Evolutionary conservation across 2,329 filamentous ascomycete species (phyloP).

Genomic region (Ambrosiella beaveri): DNA sequence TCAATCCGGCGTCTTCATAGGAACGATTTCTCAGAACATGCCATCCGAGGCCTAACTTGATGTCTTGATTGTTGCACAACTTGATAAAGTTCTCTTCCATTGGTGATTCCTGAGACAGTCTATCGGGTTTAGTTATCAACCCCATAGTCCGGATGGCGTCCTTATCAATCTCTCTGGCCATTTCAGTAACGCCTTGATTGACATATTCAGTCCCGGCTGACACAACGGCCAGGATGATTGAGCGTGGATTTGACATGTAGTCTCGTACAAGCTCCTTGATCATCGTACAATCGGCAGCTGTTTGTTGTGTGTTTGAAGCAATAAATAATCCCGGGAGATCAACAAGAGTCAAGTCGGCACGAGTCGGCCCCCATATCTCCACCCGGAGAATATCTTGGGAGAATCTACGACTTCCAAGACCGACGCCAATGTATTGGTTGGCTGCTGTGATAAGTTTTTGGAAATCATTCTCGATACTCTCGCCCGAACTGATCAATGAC

Average conservation of each 20-base stretch:
- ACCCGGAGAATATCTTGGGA: slow-evolving; percentile 16
- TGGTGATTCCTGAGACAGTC: slow-evolving; percentile 15
- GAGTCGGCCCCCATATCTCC: slow-evolving; percentile 15
- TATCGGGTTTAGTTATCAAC: slow-evolving; percentile 27
- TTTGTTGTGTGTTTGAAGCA: slow-evolving; percentile 20
- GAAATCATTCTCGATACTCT: slow-evolving; percentile 13
- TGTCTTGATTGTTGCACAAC: slow-evolving; percentile 21
- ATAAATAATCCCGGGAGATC: slow-evolving; percentile 29
- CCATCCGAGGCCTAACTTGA: slow-evolving; percentile 25
- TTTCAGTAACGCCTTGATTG: slow-evolving; percentile 22
- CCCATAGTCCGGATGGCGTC: slow-evolving; percentile 22
- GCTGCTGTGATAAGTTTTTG: slow-evolving; percentile 16
- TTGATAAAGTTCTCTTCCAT: slow-evolving; percentile 17
- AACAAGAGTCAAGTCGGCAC: slow-evolving; percentile 26
- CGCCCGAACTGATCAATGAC: background rate
- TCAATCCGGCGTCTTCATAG: slow-evolving; percentile 17
- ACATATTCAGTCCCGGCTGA: slow-evolving; percentile 23
- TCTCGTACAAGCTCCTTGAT: slow-evolving; percentile 21
- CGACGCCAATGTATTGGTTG: slow-evolving; percentile 15
- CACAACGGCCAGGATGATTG: slow-evolving; percentile 28
- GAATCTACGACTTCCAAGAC: slow-evolving; percentile 13
- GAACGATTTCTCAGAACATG: slow-evolving; percentile 21
- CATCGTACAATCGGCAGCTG: slow-evolving; percentile 19
- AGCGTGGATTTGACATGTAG: slow-evolving; percentile 25
- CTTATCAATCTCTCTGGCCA: slow-evolving; percentile 20